Evolutionary conservation across 768 basidiomycete genomes (phyloP).

Genomic region (Suillus cothurnatus): DNA sequence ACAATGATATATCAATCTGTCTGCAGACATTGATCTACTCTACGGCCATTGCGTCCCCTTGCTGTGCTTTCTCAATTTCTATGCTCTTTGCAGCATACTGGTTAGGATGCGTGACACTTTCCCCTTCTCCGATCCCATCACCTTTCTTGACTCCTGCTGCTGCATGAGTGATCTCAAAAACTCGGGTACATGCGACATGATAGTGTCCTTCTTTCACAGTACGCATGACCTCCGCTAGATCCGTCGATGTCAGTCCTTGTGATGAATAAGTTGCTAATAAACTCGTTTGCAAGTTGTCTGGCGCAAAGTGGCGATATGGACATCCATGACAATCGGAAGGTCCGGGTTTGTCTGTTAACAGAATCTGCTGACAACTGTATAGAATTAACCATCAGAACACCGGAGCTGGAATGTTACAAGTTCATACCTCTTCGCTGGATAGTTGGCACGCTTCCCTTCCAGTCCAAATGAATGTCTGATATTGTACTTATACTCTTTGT

Average conservation of each 20-base stretch:
- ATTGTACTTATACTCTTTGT: constrained; percentile 97
- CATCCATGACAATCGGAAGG: constrained; percentile 81
- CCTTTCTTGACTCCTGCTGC: constrained; percentile 77
- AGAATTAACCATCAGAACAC: constrained; percentile 7
- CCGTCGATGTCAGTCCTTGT: constrained; percentile 62
- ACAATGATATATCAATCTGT: not conserved
- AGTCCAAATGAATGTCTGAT: constrained; percentile 94
- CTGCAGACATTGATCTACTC: constrained; percentile 19
- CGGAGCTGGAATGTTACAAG: not conserved
- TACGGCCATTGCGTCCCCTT: constrained; percentile 48
- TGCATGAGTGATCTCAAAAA: constrained; percentile 92
- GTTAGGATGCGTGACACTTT: constrained; percentile 94
- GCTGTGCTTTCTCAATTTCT: constrained; percentile 54
- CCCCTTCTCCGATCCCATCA: constrained; percentile 83
- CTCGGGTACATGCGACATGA: constrained; percentile 95
- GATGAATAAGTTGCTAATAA: constrained; percentile 69
- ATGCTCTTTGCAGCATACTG: constrained; percentile 79
- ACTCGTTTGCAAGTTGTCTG: constrained; percentile 79
- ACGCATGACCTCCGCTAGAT: constrained; percentile 81
- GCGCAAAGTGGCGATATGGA: constrained; percentile 87
- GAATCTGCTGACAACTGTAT: constrained; percentile 85
- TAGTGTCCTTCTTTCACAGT: constrained; percentile 81
- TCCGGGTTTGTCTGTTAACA: constrained; percentile 68
- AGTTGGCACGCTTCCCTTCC: constrained; percentile 94
- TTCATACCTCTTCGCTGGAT: constrained; percentile 83